Conservation (phyloP, 768 basidiomycete genomes). For the Podaxis sp. region DNA sequence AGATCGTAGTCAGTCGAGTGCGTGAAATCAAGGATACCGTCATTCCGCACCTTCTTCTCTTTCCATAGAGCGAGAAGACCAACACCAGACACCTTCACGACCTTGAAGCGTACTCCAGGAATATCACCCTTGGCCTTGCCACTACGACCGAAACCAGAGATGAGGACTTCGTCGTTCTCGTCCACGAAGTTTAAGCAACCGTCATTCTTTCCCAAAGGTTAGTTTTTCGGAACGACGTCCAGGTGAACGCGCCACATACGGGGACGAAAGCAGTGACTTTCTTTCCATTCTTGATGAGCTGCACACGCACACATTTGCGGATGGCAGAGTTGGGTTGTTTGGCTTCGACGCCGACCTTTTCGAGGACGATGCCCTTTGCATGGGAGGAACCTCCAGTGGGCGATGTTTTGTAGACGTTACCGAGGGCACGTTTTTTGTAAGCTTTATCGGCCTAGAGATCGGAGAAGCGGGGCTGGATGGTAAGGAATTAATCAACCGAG, state of each 20-base stretch:
- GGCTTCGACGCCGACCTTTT: conserved; percentile 99
- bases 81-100: conserved; percentile 99
- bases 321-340: conserved; percentile 99
- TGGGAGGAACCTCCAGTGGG: conserved; percentile 99
- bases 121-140: conserved; percentile 99
- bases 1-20: not conserved
- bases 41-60: conserved; percentile 87
- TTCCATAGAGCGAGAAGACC: conserved; percentile 98
- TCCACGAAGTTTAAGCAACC: conserved; percentile 98
- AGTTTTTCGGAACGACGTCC: not conserved
- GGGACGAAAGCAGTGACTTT: conserved; percentile 99
- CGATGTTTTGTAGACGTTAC: conserved; percentile 99
- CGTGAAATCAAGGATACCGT: not conserved
- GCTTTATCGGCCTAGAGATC: conserved; percentile 83
- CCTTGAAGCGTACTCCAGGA: conserved; percentile 99
- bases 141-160: conserved; percentile 99
- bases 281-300: conserved; percentile 99
- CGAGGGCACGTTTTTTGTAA: conserved; percentile 99
- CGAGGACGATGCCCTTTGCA: conserved; percentile 99
- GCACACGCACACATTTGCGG: conserved; percentile 99
- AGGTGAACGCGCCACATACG: conserved; percentile 42
- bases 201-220: conserved; percentile 59
- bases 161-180: conserved; percentile 99
- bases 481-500: not conserved
- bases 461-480: conserved; percentile 5